Base-by-base conservation (phyloP, 768 basidiomycete species). In the Hygrocybe coccinea region DNA sequence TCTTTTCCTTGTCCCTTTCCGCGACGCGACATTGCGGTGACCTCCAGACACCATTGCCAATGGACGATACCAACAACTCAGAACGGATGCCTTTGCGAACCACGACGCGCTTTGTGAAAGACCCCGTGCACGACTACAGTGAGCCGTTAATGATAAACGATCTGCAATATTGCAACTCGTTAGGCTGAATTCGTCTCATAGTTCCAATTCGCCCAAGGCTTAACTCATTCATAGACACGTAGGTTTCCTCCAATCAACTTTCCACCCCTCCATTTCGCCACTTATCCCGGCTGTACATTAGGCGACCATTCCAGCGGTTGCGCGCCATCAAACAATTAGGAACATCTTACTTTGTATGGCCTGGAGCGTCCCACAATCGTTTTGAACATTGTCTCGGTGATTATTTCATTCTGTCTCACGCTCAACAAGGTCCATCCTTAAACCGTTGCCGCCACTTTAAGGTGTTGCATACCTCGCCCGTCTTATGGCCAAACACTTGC, bases 291-390 rank as follows among this genome's bases (percentile, higher is more conserved):
- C n/a, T n/a, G n/a, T n/a, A n/a, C n/a, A n/a, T n/a, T n/a, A n/a
- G n/a, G n/a, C n/a, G n/a, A n/a, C n/a, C n/a, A n/a, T n/a, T n/a
- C n/a, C n/a, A n/a, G n/a, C n/a, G n/a, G n/a, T n/a, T n/a, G n/a
- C n/a, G n/a, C n/a, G n/a, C n/a, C n/a, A 79, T 93, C 62, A 91
- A 91, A 59, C 90, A 93, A 63, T 81, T 93, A 8, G 90, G 91
- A 0, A 81, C 86, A 5, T 79, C 86, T 0, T 85, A 82, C 59
- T 82, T 80, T 58, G 86, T 92, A 25, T 92, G 86, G 81, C 82
- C 85, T 0, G 80, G 87, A 1, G 91, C 87, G 0, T 79, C 86
- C 0, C 91, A 92, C 62, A 91, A 84, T 56, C 80, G 91, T 0
- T 91, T 93, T 60, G 90, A 92, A 60, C 90, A 93, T 64, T 86